Conservation (phyloP, 345 rosid species). For the Hibiscus tridactylites region DNA sequence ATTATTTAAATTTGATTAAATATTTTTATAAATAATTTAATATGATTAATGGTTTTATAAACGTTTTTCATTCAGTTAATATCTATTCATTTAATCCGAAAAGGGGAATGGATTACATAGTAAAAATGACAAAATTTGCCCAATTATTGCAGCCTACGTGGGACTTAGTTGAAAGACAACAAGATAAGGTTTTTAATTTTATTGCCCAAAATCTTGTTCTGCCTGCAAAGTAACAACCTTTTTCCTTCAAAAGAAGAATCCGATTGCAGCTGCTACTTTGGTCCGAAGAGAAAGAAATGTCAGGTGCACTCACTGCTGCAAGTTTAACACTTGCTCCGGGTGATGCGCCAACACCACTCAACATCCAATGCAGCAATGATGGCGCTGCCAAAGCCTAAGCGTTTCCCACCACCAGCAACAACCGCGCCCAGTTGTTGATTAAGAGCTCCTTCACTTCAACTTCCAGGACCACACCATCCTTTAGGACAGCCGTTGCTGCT, state of each 20-base stretch:
- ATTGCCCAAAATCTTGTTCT: background rate
- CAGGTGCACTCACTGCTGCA: background rate
- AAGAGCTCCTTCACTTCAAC: background rate
- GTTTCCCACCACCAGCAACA: background rate
- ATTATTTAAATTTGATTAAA: no score
- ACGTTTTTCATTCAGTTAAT: no score
- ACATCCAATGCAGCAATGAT: background rate
- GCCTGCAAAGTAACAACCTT: background rate
- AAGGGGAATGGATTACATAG: background rate
- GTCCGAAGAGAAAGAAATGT: background rate
- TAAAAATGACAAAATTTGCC: background rate
- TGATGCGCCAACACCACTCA: background rate
- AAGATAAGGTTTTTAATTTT: background rate
- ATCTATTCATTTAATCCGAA: no score
- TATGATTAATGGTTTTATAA: no score
- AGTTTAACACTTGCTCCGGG: constrained; percentile 1
- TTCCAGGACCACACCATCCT: constrained; percentile 12
- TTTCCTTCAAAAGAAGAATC: background rate
- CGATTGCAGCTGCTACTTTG: background rate
- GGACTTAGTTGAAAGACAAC: background rate
- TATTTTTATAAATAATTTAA: no score
- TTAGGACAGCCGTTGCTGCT: constrained; percentile 35
- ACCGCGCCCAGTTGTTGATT: background rate
- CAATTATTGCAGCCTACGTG: background rate
- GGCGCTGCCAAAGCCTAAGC: background rate